phyloP scores from a whole-genome alignment of 257 asterid genomes.

The Scutellaria galericulata region DNA sequence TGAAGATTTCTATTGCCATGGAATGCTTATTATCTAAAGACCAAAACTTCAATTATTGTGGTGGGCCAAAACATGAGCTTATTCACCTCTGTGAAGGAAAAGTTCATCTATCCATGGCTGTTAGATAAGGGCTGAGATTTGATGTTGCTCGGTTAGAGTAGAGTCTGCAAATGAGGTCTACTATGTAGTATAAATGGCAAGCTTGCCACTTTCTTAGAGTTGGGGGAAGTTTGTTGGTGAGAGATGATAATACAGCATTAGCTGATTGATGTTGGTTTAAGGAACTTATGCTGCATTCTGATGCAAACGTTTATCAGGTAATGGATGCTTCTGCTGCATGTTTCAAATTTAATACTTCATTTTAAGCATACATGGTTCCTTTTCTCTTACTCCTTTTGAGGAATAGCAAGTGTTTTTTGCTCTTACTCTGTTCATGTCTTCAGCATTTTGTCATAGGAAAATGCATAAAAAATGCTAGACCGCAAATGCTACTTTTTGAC shows the following conservation, averaged over 20 bases:
- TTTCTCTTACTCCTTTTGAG: neutral
- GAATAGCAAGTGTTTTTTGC: neutral
- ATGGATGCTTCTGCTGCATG: constrained; percentile 1
- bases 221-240: neutral
- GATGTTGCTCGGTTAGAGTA: constrained; percentile 4
- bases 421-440: neutral
- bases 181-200: neutral
- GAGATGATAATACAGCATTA: too few relatives aligned
- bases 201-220: constrained; percentile 27
- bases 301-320: constrained; percentile 6
- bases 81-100: constrained; percentile 57
- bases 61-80: constrained; percentile 61
- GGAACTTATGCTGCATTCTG: neutral
- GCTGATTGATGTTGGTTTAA: neutral
- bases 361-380: neutral
- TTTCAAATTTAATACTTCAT: neutral
- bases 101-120: constrained; percentile 52
- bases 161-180: constrained; percentile 5
- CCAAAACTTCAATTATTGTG: constrained; percentile 23
- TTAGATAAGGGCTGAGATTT: constrained; percentile 23
- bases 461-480: too few relatives aligned
- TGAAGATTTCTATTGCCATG: constrained; percentile 64
- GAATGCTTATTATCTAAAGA: constrained; percentile 55
- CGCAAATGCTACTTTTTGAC: too few relatives aligned
- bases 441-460: neutral